Percentiles rank a stretch among this genome's conserved stretches.
These are phyloP conservation scores for Powellomyces hirtus DNA, from an alignment of 192 early-diverging fungal genomes.

Conservation along the genomic window DNA sequence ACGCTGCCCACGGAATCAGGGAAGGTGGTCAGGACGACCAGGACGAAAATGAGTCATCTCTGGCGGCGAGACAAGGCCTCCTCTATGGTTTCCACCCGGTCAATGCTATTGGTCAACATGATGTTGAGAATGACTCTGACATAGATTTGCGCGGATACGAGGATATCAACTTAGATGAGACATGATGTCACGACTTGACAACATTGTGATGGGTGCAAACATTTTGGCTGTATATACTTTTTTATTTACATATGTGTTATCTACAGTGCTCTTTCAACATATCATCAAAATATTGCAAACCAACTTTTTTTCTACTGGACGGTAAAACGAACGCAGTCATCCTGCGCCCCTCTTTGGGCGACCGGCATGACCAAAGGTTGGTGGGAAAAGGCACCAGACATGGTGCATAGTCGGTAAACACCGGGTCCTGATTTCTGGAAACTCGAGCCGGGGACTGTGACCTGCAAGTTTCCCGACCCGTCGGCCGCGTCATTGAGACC, in stretches of 20 bases:
- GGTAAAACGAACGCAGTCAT: conserved; percentile 44
- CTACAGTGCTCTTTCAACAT: no score
- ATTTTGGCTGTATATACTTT: no score
- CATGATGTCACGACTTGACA: no score
- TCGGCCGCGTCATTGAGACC: conserved; percentile 37
- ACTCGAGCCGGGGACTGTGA: conserved; percentile 26
- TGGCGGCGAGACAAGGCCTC: neutral
- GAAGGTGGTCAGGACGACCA: neutral
- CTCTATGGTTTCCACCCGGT: conserved; percentile 27
- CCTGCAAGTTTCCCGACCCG: conserved; percentile 21
- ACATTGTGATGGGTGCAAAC: no score
- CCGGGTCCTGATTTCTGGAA: conserved; percentile 33
- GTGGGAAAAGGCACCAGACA: conserved; percentile 35
- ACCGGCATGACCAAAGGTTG: conserved; percentile 43
- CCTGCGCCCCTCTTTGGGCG: conserved; percentile 44
- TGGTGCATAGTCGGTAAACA: conserved; percentile 34
- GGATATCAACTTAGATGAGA: conserved; percentile 1
- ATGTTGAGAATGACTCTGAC: neutral
- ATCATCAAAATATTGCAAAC: no score
- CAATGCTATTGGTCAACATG: conserved; percentile 6
- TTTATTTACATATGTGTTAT: no score
- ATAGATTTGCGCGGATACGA: conserved; percentile 2
- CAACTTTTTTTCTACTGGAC: conserved; percentile 32
- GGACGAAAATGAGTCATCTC: neutral
- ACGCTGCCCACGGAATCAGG: neutral